A percentile compares a stretch with the other conserved stretches of the same genome.
These are phyloP conservation scores for Tremella yokohamensis DNA, from an alignment of 768 basidiomycete genomes.

Conservation along the genomic window DNA sequence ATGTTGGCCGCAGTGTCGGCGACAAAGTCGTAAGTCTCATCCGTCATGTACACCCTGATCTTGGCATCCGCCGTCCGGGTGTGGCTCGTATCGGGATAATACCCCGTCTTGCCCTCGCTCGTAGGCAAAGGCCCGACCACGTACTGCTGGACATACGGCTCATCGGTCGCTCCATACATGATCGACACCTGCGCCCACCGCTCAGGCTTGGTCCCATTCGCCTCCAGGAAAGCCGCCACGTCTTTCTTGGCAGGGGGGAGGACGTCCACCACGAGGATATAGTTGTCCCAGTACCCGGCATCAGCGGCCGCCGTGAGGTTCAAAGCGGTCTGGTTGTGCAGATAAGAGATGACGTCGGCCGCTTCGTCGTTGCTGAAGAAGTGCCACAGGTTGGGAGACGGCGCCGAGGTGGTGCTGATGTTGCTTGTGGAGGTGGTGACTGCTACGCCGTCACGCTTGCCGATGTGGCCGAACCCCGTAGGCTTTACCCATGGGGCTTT, in stretches of 20 bases:
- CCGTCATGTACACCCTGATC: constrained; percentile 52
- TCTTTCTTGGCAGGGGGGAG: constrained; percentile 57
- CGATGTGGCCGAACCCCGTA: too few relatives aligned
- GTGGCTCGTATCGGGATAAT: constrained; percentile 46
- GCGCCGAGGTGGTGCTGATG: neutral
- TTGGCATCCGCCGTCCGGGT: constrained; percentile 60
- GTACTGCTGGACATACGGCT: constrained; percentile 13
- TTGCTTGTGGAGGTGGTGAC: too few relatives aligned
- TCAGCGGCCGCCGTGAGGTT: constrained; percentile 55
- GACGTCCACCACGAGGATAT: constrained; percentile 57
- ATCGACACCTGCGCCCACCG: constrained; percentile 53
- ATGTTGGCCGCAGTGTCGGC: constrained; percentile 17
- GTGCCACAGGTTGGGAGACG: constrained; percentile 55
- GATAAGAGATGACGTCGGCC: constrained; percentile 55
- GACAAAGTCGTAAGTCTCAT: constrained; percentile 21
- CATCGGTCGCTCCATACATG: neutral
- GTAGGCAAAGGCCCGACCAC: constrained; percentile 7
- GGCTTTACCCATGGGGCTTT: too few relatives aligned
- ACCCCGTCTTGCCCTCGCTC: neutral
- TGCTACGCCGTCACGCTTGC: too few relatives aligned
- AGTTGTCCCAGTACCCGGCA: constrained; percentile 56
- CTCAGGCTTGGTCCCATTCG: constrained; percentile 49
- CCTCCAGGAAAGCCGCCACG: constrained; percentile 56
- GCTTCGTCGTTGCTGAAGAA: constrained; percentile 57
- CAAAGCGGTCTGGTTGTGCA: constrained; percentile 54